Evolutionary conservation across 2,329 filamentous ascomycete genomes (phyloP).

Genomic region (Diaporthe caulivora): DNA sequence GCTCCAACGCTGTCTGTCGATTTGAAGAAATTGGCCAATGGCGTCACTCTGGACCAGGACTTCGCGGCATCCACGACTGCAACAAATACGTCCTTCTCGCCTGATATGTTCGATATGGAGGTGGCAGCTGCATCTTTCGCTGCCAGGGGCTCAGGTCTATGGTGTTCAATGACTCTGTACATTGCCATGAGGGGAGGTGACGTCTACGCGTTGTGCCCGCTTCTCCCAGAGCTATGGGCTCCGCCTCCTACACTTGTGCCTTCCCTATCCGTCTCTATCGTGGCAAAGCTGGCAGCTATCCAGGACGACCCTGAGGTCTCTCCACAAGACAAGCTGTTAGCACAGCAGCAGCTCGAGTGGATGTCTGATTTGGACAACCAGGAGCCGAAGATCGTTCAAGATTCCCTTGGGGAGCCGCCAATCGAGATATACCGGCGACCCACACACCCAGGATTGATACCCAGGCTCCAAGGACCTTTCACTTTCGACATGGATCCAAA

Average conservation of each 20-base stretch:
- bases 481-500: constrained; percentile 67
- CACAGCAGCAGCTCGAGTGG: constrained; percentile 75
- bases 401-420: constrained; percentile 59
- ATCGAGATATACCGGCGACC: constrained; percentile 70
- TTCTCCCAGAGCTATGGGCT: constrained; percentile 89
- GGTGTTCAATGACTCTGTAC: constrained; percentile 97
- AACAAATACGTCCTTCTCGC: constrained; percentile 85
- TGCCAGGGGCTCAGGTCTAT: constrained; percentile 77
- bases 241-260: constrained; percentile 82
- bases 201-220: constrained; percentile 91
- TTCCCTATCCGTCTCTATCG: constrained; percentile 84
- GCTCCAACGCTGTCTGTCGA: constrained; percentile 87
- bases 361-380: constrained; percentile 75
- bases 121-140: constrained; percentile 89
- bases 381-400: constrained; percentile 69
- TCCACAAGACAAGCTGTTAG: constrained; percentile 65
- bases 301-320: constrained; percentile 70
- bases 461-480: constrained; percentile 73
- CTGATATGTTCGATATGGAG: constrained; percentile 93
- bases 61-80: constrained; percentile 81
- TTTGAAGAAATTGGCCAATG: constrained; percentile 88
- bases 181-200: constrained; percentile 95
- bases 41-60: constrained; percentile 84
- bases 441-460: constrained; percentile 67
- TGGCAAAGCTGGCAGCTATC: constrained; percentile 76